Percentiles rank a stretch among this genome's conserved stretches.
phyloP scores from a whole-genome alignment of 176 grass and related monocot genomes.

The Carex kokanica region DNA sequence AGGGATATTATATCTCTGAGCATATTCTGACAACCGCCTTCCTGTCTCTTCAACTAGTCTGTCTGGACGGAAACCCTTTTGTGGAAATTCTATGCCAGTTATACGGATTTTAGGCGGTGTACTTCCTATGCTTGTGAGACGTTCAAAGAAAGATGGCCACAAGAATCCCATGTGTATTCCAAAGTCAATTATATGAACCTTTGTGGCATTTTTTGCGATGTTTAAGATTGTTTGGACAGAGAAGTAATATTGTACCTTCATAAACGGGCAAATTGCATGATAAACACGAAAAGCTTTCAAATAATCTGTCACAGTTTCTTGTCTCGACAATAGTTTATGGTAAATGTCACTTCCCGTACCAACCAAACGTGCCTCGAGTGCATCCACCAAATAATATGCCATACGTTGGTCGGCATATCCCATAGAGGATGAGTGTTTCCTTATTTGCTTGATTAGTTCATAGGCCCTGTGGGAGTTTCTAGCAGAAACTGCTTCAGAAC shows the following conservation, averaged over 20 bases:
- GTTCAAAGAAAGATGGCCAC: too few species aligned
- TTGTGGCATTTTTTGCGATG: too few species aligned
- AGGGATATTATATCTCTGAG: constrained; percentile 48
- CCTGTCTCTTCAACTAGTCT: constrained; percentile 51
- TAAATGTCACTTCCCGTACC: constrained; percentile 48
- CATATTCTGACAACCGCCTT: constrained; percentile 45
- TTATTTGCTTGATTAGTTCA: neutral
- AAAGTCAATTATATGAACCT: too few species aligned
- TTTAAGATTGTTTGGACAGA: too few species aligned
- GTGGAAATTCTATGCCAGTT: constrained; percentile 46
- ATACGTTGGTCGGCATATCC: constrained; percentile 27
- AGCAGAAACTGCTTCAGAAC: neutral
- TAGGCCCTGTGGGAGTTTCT: neutral
- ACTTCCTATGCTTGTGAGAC: constrained; percentile 8
- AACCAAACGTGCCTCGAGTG: constrained; percentile 58
- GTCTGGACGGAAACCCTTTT: constrained; percentile 39
- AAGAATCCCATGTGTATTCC: too few species aligned
- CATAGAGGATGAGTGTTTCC: neutral
- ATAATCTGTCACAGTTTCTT: constrained; percentile 27
- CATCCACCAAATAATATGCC: constrained; percentile 48
- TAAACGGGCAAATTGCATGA: constrained; percentile 41
- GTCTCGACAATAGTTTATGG: constrained; percentile 28
- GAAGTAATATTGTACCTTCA: constrained; percentile 18
- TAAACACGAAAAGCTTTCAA: constrained; percentile 38
- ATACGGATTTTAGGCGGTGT: constrained; percentile 40